Base-by-base conservation (phyloP, 176 grass and related monocot species). In the Ensete glaucum region DNA sequence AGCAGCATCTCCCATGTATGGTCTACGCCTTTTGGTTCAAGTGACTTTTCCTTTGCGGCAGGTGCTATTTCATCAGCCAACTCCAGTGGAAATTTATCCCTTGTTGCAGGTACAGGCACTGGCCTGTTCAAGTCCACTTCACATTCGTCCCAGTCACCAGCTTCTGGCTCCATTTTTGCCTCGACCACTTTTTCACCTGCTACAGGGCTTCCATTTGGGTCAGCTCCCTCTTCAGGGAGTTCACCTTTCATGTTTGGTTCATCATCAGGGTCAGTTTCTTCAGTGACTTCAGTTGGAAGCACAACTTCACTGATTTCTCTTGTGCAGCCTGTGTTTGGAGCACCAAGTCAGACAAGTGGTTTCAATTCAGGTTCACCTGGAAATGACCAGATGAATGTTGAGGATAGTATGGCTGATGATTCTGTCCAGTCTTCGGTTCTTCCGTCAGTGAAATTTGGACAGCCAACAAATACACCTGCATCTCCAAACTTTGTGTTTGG, bases 321-420 rank as follows among this genome's bases (percentile, higher is more conserved):
- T 24, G 12, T 43, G 9, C 21, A 73, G 53, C 13, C 52, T 26
- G 52, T 73, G 71, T 64, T 76, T 76, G 59, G 74, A 24, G 62
- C 11, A 23, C n/a, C 58, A 16, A 77, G 65, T 77, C 43, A 50
- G 2, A 9, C 23, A 52, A 19, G 12, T 77, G 9, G 11, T 77
- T 23, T 58, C 17, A 69, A 65, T 71, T 71, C 77, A 22, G 55
- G 57, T 13, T 79, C 66, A 48, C 77, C 77, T 57, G 77, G 26
- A 58, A 79, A 70, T 70, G 77, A 79, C 70, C 64, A 79, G 77
- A 79, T 79, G 51, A 79, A 70, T 70, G 77, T 79, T 4, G 65
- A 79, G 17, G 77, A 79, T 58, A 79, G 77, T 26, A 79, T 79
- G 77, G 77, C 77, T 70, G 77, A 79, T 70, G 65, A 79, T 57